These are phyloP conservation scores for Kickxella alabastrina DNA, from an alignment of 192 early-diverging fungal genomes.

Conservation along the genomic window DNA sequence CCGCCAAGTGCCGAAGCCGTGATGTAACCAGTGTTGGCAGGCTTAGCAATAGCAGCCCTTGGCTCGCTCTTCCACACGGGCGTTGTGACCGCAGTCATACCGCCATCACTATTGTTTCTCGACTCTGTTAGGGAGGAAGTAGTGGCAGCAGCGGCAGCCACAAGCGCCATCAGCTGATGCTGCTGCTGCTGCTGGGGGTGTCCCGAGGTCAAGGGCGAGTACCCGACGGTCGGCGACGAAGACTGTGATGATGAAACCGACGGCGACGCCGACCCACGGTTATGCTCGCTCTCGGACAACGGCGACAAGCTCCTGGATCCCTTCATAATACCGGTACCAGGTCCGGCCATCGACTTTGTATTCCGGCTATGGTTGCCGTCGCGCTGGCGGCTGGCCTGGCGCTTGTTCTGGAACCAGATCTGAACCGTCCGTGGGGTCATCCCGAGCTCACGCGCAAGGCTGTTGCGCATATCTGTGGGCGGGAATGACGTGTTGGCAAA, in stretches of 20 bases:
- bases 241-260: constrained; percentile 9
- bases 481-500: constrained; percentile 80
- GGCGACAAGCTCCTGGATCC: constrained; percentile 10
- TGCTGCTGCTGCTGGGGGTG: constrained; percentile 4
- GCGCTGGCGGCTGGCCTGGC: constrained; percentile 70
- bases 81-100: constrained; percentile 2
- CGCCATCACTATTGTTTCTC: no score
- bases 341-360: constrained; percentile 36
- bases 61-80: constrained; percentile 1
- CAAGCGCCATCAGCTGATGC: constrained; percentile 38
- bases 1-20: no score
- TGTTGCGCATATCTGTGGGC: constrained; percentile 72
- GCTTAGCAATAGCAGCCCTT: constrained; percentile 3
- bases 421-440: constrained; percentile 92
- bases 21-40: no score
- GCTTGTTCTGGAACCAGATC: constrained; percentile 97
- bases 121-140: background rate
- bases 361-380: constrained; percentile 51
- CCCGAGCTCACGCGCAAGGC: constrained; percentile 71
- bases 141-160: constrained; percentile 28
- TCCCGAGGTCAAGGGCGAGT: background rate
- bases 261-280: background rate
- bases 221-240: constrained; percentile 13
- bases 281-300: constrained; percentile 11
- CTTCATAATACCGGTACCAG: constrained; percentile 9